Conservation (phyloP, 2,329 filamentous ascomycete species). For the Trichoderma atroviride region DNA sequence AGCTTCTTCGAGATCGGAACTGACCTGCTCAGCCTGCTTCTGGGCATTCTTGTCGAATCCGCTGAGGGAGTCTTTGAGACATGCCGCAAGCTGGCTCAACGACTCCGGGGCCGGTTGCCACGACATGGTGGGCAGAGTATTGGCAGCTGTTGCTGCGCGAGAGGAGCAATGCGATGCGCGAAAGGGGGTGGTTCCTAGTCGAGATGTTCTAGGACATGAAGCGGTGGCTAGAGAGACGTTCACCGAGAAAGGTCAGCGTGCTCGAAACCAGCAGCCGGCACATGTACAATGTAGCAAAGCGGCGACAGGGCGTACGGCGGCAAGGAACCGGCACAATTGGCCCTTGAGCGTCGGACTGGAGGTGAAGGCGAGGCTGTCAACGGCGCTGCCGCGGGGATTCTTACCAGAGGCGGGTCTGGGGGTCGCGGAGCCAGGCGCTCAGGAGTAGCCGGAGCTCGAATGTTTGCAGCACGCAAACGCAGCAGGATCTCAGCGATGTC, state of each 20-base stretch:
- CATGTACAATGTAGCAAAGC: background rate
- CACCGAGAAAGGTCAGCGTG: constrained; percentile 16
- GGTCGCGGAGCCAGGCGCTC: constrained; percentile 4
- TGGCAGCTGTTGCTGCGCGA: constrained; percentile 30
- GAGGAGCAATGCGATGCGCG: constrained; percentile 26
- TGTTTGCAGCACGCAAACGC: constrained; percentile 20
- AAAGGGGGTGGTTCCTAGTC: background rate
- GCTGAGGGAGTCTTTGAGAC: constrained; percentile 88
- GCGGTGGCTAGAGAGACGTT: background rate
- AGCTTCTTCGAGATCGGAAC: constrained; percentile 36
- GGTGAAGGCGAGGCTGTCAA: background rate
- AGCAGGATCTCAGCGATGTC: constrained; percentile 16
- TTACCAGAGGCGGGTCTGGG: background rate
- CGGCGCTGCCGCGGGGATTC: constrained; percentile 1
- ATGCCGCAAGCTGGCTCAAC: constrained; percentile 84
- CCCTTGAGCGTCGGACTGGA: constrained; percentile 1
- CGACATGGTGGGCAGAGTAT: constrained; percentile 62
- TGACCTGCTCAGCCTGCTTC: constrained; percentile 86
- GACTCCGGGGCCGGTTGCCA: constrained; percentile 92
- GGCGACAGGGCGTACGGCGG: constrained; percentile 17
- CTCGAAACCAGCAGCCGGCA: background rate
- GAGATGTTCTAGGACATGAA: constrained; percentile 23
- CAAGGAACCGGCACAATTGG: constrained; percentile 3
- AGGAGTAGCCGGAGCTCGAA: constrained; percentile 4
- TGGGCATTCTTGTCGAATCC: constrained; percentile 77